These are phyloP conservation scores for Chalaropsis thielavioides DNA, from an alignment of 2,329 filamentous ascomycete genomes.

Conservation along the genomic window DNA sequence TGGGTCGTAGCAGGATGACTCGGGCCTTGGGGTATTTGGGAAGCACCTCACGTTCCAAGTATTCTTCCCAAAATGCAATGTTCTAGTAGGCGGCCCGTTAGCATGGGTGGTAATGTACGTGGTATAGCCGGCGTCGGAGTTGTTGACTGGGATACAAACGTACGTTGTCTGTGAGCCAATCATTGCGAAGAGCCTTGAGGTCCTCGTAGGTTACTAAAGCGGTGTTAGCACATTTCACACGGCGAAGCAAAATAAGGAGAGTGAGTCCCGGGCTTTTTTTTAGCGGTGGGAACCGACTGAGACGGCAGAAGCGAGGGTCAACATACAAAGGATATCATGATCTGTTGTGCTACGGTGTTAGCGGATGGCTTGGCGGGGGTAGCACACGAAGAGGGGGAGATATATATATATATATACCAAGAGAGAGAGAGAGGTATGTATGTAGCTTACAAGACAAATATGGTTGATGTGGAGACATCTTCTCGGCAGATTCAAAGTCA, in stretches of 20 bases:
- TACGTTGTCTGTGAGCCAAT: constrained; percentile 96
- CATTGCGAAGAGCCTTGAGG: constrained; percentile 71
- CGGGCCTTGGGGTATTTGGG: constrained; percentile 64
- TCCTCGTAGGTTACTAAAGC: constrained; percentile 42
- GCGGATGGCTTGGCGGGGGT: neutral
- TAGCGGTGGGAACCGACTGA: neutral
- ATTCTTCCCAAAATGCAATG: constrained; percentile 98
- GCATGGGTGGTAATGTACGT: constrained; percentile 12
- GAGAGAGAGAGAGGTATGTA: neutral
- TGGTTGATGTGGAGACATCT: constrained; percentile 28
- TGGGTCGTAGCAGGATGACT: constrained; percentile 80
- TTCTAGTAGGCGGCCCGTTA: constrained; percentile 39
- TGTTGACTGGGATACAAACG: constrained; percentile 22
- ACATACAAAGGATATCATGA: constrained; percentile 27
- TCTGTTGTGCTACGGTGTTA: constrained; percentile 20
- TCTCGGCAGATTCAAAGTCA: constrained; percentile 1
- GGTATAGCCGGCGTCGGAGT: neutral
- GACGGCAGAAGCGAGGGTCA: neutral
- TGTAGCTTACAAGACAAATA: constrained; percentile 33
- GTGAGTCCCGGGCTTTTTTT: neutral
- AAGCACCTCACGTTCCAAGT: constrained; percentile 80
- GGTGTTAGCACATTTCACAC: neutral
- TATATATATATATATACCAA: no score
- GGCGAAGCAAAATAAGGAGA: neutral
- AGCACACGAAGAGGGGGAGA: no score